phyloP scores from a whole-genome alignment of 2,329 filamentous ascomycete genomes.

The Fusarium concolor region DNA sequence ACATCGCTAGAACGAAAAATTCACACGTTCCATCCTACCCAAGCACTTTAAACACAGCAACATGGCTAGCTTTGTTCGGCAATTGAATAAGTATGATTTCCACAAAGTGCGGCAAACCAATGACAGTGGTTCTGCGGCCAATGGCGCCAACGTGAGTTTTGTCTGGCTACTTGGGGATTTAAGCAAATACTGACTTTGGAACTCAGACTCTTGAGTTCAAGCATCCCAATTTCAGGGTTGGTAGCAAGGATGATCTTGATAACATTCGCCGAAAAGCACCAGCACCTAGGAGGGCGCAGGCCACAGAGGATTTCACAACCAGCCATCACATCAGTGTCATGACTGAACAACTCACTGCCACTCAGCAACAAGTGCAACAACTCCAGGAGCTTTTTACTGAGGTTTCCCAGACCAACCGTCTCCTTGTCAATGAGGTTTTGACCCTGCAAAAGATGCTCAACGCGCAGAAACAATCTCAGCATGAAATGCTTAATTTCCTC shows the following conservation, averaged over 20 bases:
- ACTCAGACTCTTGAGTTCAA: constrained; percentile 81
- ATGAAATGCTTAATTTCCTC: constrained; percentile 68
- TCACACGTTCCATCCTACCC: constrained; percentile 95
- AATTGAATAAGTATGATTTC: constrained; percentile 98
- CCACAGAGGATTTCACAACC: constrained; percentile 78
- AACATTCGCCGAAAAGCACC: constrained; percentile 97
- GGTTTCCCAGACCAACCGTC: constrained; percentile 72
- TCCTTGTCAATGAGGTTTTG: constrained; percentile 71
- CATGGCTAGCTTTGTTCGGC: constrained; percentile 95
- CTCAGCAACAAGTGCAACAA: constrained; percentile 90
- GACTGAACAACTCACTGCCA: constrained; percentile 87
- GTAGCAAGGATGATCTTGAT: constrained; percentile 95
- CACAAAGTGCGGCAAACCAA: constrained; percentile 83
- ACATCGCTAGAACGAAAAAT: constrained; percentile 87
- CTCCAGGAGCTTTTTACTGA: constrained; percentile 88
- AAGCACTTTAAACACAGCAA: constrained; percentile 99
- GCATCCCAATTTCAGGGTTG: constrained; percentile 93
- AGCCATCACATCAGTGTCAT: constrained; percentile 90
- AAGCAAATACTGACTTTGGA: constrained; percentile 19
- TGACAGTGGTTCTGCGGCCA: constrained; percentile 52
- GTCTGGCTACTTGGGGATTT: not conserved
- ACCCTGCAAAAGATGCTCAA: constrained; percentile 71
- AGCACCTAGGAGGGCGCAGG: constrained; percentile 80
- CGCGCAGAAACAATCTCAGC: constrained; percentile 67
- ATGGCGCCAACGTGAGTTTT: constrained; percentile 53